Conservation (phyloP, 306 rosid genomes). For the Gillenia trifoliata region DNA sequence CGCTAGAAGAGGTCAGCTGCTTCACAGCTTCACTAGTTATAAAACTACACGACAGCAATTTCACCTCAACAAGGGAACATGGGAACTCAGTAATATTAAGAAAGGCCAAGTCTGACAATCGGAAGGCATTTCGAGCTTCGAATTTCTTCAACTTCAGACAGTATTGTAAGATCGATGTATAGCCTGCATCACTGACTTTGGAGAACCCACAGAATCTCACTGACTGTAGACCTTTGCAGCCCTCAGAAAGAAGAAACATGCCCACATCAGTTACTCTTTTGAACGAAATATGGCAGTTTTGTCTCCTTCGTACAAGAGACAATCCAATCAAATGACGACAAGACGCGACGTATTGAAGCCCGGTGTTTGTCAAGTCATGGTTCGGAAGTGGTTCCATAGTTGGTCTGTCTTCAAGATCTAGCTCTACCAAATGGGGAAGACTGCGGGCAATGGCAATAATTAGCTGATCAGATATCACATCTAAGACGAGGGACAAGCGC, state of each 20-base stretch:
- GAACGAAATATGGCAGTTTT: constrained; percentile 18
- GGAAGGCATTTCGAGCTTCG: constrained; percentile 25
- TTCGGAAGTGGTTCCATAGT: not conserved
- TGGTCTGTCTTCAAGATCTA: constrained; percentile 31
- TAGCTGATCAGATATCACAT: constrained; percentile 23
- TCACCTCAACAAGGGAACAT: constrained; percentile 26
- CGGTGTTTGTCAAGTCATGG: constrained; percentile 21
- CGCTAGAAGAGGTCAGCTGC: constrained; percentile 20
- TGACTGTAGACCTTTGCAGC: constrained; percentile 19
- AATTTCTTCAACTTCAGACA: constrained; percentile 22
- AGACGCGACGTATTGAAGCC: constrained; percentile 21
- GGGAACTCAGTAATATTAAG: constrained; percentile 2
- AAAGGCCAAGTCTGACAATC: constrained; percentile 26
- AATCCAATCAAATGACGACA: constrained; percentile 16
- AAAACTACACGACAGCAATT: constrained; percentile 24
- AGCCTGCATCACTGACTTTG: constrained; percentile 34
- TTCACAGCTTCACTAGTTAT: constrained; percentile 30
- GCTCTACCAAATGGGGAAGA: constrained; percentile 28
- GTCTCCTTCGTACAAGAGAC: constrained; percentile 25
- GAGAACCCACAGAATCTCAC: constrained; percentile 32
- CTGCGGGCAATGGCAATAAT: not conserved
- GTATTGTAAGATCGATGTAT: constrained; percentile 28
- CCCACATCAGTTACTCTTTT: constrained; percentile 27
- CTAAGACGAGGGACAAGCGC: constrained; percentile 25
- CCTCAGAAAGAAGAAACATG: constrained; percentile 27